Evolutionary conservation across 2,329 filamentous ascomycete genomes (phyloP), one percentile per base, ranked within the genome.

Genomic region (Trichothecium roseum): DNA sequence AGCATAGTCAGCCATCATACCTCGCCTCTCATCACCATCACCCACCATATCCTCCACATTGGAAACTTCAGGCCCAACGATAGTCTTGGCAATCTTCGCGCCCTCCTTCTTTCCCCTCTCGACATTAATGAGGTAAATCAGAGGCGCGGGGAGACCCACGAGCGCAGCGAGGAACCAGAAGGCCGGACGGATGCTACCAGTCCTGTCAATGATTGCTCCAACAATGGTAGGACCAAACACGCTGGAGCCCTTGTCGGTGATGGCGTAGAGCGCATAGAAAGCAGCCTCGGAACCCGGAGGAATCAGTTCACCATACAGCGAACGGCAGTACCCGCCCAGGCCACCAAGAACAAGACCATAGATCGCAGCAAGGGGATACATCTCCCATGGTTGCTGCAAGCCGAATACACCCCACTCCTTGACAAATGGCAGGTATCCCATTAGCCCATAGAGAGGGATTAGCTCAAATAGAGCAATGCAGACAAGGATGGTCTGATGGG

Each of bases 311-410:
- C 87, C 88, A 53, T 85, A 98, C 4, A 98, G 69, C 41, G 84
- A 88, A 29, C 91, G 81, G 53, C 91, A 96, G 58, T 96, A 95
- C 17, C 82, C 83, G 39, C 84, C 86, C 28, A 98, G 63, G 0
- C 91, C 91, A n/a, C 91, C 91, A 20, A 96, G 75, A 2, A 96
- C 88, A 34, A 98, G 76, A 0, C 91, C 91, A 56, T 95, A 96
- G 10, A 96, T 76, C 3, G 84, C 83, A 0, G 86, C 88, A 1
- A 98, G 62, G 0, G 85, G 84, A 49, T 91, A 96, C 85, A 98
- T 95, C 49, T 98, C 91, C 84, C 87, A 94, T 3, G 84, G 81
- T 53, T 91, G 80, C 56, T 94, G 87, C n/a, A 98, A 68, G 2
- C 91, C 91, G 28, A 87, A 62, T 5, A 84, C 77, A 1, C 86